phyloP scores from a whole-genome alignment of 202 grass and related monocot genomes.

The Carex sylvatica region DNA sequence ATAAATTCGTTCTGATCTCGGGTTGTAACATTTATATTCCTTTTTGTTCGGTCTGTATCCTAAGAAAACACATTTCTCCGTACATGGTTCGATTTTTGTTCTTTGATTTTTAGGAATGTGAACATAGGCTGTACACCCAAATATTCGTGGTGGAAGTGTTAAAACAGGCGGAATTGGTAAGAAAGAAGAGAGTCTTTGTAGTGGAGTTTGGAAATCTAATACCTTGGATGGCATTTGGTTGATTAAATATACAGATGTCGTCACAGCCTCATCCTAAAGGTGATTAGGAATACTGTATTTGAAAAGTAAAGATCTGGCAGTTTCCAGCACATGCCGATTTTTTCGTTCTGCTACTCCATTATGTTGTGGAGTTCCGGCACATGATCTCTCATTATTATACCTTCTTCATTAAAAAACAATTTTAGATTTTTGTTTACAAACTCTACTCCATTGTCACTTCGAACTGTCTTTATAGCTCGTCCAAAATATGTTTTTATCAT shows the following conservation, averaged over 20 bases:
- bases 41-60: too few species aligned
- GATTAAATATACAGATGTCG: too few species aligned
- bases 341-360: too few species aligned
- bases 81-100: not conserved
- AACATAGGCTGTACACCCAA: not conserved
- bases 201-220: too few species aligned
- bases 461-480: not conserved
- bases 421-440: not conserved
- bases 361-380: too few species aligned
- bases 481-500: not conserved
- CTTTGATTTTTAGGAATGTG: not conserved
- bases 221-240: too few species aligned
- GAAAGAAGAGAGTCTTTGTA: too few species aligned
- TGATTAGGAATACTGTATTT: too few species aligned
- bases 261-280: too few species aligned
- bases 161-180: not conserved
- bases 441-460: not conserved
- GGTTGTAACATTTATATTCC: not conserved
- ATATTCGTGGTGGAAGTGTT: not conserved
- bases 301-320: too few species aligned
- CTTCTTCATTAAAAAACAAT: not conserved
- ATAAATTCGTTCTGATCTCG: not conserved
- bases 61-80: not conserved
- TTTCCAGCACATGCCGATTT: too few species aligned
- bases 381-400: not conserved